Base-by-base conservation (phyloP, 805 yeast genomes). In the Kluyveromyces dobzhanskii region DNA sequence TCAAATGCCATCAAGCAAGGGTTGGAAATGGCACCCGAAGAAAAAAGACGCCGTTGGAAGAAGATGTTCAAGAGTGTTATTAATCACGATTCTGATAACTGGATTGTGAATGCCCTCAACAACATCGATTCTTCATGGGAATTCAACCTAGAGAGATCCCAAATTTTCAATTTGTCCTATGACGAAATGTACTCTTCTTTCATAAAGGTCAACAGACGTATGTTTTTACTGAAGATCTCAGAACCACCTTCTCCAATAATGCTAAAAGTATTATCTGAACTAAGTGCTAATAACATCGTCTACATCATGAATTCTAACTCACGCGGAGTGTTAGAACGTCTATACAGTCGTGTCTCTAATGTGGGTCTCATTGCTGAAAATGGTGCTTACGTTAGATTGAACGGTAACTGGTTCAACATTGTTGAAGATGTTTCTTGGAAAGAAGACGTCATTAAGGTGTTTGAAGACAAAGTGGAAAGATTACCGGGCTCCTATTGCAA, bases 341-440 rank as follows among this genome's bases (percentile, higher is more conserved):
- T 76, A 38, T 87, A 80, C 62, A 69, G 80, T 14, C 71, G 85
- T 47, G 70, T 77, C 3, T 75, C 81, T 1, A 75, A 75, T 30
- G 53, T 88, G 23, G 97, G 97, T 0, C 65, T 90, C 38, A 78
- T 90, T 45, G 94, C 96, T 1, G 97, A 88, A 59, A 80, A 81
- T 54, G 97, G 97, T 27, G 94, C 86, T 0, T 85, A 73, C 51
- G 69, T 90, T 25, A 78, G 73, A 55, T 51, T 76, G 14, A 70
- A 73, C 16, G 51, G 56, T 47, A 60, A 66, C 10, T 85, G 94
- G 94, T 61, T 72, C 35, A 69, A 81, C 2, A 66, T 81, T 17
- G 75, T 76, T 23, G 73, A 75, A 41, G 75, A 75, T 44, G 73
- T 67, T 23, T 65, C 68, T 39, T 60, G 70, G 46, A 64, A 64